Evolutionary conservation across 2,329 filamentous ascomycete genomes (phyloP).

Genomic region (Cordyceps cicadae): DNA sequence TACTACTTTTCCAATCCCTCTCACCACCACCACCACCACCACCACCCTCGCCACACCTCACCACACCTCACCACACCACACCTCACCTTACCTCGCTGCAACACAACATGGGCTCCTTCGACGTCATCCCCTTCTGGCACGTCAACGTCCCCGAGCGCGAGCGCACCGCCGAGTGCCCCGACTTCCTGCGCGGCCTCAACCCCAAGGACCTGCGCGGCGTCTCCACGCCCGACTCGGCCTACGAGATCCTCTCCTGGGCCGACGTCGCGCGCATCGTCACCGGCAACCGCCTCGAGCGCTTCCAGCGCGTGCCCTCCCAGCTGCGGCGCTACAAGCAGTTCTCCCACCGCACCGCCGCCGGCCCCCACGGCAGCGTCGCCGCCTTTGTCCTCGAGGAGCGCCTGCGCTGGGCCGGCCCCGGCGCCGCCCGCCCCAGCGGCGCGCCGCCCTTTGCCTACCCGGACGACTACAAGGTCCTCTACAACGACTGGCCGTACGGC

Average conservation of each 20-base stretch:
- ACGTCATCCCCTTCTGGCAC: slow-evolving; percentile 63
- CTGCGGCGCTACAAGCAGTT: slow-evolving; percentile 71
- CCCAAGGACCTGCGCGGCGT: slow-evolving; percentile 65
- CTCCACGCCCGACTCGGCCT: slow-evolving; percentile 59
- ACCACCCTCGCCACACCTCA: not conserved
- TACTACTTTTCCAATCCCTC: too few relatives aligned
- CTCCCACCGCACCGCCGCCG: slow-evolving; percentile 55
- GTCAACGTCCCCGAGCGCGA: slow-evolving; percentile 61
- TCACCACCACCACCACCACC: not conserved
- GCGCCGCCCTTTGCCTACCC: slow-evolving; percentile 33
- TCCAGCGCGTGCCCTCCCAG: slow-evolving; percentile 69
- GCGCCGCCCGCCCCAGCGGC: slow-evolving; percentile 20
- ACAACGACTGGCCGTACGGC: slow-evolving; percentile 94
- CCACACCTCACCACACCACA: too few relatives aligned
- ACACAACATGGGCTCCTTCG: slow-evolving; percentile 28
- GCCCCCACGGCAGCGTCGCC: slow-evolving; percentile 67
- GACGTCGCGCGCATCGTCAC: slow-evolving; percentile 55
- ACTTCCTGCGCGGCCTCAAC: slow-evolving; percentile 54
- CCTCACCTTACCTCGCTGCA: too few relatives aligned
- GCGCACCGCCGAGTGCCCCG: slow-evolving; percentile 60
- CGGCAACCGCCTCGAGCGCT: slow-evolving; percentile 62
- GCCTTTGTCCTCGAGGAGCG: slow-evolving; percentile 64
- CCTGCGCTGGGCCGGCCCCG: slow-evolving; percentile 55
- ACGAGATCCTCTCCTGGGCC: slow-evolving; percentile 58
- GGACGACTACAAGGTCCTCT: slow-evolving; percentile 63